phyloP scores from a whole-genome alignment of 768 basidiomycete species.

The Coprinellus micaceus region DNA sequence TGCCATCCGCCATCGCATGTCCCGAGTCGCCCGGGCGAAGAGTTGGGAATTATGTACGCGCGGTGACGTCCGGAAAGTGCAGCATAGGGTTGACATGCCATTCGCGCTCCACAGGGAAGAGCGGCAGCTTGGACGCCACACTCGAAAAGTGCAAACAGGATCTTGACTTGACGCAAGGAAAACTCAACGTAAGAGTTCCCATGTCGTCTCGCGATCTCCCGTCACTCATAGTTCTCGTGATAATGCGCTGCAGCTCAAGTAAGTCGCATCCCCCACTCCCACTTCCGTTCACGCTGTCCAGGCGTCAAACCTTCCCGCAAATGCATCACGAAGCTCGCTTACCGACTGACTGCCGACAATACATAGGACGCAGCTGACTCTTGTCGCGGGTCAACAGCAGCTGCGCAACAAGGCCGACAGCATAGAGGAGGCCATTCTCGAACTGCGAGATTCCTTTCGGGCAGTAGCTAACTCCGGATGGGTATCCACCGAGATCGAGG shows the following conservation, averaged over 20 bases:
- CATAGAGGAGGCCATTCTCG: slow-evolving; percentile 7
- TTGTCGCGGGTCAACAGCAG: slow-evolving; percentile 23
- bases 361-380: slow-evolving; percentile 1
- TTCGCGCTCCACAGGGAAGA: slow-evolving; percentile 35
- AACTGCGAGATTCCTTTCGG: slow-evolving; percentile 36
- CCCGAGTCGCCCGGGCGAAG: slow-evolving; percentile 36
- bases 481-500: slow-evolving; percentile 35
- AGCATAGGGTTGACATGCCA: background rate
- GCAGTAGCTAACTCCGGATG: slow-evolving; percentile 33
- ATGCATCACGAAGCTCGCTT: slow-evolving; percentile 21
- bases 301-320: background rate
- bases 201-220: slow-evolving; percentile 11
- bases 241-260: slow-evolving; percentile 20
- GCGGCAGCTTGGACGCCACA: slow-evolving; percentile 42
- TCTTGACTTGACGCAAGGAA: slow-evolving; percentile 37
- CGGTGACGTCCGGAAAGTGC: background rate
- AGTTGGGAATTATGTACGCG: slow-evolving; percentile 37
- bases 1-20: slow-evolving; percentile 35
- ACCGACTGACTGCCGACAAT: slow-evolving; percentile 15
- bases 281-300: background rate
- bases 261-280: slow-evolving; percentile 2
- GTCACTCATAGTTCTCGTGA: background rate
- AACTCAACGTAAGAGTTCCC: slow-evolving; percentile 45
- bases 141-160: slow-evolving; percentile 42
- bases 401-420: slow-evolving; percentile 21